Evolutionary conservation across 805 yeast genomes (phyloP).

Genomic region (Metschnikowia reukaufii): DNA sequence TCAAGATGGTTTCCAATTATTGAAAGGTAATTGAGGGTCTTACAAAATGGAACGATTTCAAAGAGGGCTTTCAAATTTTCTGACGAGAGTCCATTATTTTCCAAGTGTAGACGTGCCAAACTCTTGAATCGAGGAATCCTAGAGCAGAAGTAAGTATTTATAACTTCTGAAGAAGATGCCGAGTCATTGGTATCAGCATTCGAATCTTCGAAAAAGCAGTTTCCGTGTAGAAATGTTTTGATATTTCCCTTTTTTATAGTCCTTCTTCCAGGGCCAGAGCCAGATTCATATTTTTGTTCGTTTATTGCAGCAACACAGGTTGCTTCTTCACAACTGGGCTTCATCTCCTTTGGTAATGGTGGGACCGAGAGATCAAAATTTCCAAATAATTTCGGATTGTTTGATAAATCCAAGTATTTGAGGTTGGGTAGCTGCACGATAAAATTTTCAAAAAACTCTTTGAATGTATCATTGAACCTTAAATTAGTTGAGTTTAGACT

Average conservation of each 20-base stretch:
- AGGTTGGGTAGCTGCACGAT: slow-evolving; percentile 57
- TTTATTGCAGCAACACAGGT: not conserved
- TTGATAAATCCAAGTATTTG: slow-evolving; percentile 73
- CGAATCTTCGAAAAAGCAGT: not conserved
- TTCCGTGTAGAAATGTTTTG: not conserved
- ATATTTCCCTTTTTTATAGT: not conserved
- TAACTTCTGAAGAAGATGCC: slow-evolving; percentile 18
- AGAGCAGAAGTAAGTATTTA: slow-evolving; percentile 55
- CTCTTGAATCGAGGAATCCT: slow-evolving; percentile 68
- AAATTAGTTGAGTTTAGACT: slow-evolving; percentile 68
- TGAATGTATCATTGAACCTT: slow-evolving; percentile 46
- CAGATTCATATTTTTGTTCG: not conserved
- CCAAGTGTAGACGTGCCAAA: slow-evolving; percentile 68
- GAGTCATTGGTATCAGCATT: not conserved
- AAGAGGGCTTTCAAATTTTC: slow-evolving; percentile 60
- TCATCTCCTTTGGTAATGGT: not conserved
- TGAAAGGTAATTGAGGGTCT: slow-evolving; percentile 65
- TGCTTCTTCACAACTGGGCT: not conserved
- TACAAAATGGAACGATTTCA: slow-evolving; percentile 68
- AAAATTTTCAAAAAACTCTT: slow-evolving; percentile 50
- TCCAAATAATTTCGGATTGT: slow-evolving; percentile 67
- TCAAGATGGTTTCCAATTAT: slow-evolving; percentile 63
- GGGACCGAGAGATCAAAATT: slow-evolving; percentile 17
- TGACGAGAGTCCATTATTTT: slow-evolving; percentile 59
- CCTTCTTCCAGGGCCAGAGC: not conserved